Conservation (phyloP, 106 monocot genomes). For the Narthecium ossifragum region DNA sequence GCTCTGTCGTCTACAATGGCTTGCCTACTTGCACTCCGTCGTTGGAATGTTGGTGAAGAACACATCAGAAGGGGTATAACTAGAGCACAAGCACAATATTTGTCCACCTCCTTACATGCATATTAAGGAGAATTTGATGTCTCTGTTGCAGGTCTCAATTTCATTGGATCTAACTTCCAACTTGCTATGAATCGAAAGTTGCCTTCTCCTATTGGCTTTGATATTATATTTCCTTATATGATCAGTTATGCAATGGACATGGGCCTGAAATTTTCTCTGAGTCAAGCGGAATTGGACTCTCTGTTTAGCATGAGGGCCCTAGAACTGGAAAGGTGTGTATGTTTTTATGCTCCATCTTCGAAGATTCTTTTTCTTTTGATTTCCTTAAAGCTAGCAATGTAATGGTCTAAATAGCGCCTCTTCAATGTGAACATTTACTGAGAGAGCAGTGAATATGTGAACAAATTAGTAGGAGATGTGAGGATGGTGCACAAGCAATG, state of each 20-base stretch:
- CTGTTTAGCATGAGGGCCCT: slow-evolving; percentile 37
- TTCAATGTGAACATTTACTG: no score
- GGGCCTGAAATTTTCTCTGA: slow-evolving; percentile 57
- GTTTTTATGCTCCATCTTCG: background rate
- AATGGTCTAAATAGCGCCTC: no score
- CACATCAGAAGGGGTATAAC: slow-evolving; percentile 63
- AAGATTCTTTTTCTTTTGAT: background rate
- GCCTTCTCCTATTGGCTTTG: slow-evolving; percentile 72
- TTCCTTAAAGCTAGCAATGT: background rate
- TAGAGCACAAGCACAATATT: background rate
- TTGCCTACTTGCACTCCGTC: slow-evolving; percentile 68
- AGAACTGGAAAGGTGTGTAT: slow-evolving; percentile 58
- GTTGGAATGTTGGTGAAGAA: slow-evolving; percentile 74
- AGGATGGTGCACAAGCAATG: no score
- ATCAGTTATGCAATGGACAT: slow-evolving; percentile 44
- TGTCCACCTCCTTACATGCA: slow-evolving; percentile 7
- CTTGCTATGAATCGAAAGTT: slow-evolving; percentile 35
- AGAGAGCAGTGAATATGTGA: no score
- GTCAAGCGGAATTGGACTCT: slow-evolving; percentile 25
- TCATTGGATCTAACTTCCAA: slow-evolving; percentile 53
- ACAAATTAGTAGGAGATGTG: no score
- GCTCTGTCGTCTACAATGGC: slow-evolving; percentile 71
- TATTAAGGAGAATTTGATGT: slow-evolving; percentile 3
- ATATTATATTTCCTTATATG: slow-evolving; percentile 81
- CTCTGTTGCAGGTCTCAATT: slow-evolving; percentile 57